These are phyloP conservation scores for Anthracocystis panici-leucophaei DNA, from an alignment of 1,284 basidiomycete genomes.

Conservation along the genomic window DNA sequence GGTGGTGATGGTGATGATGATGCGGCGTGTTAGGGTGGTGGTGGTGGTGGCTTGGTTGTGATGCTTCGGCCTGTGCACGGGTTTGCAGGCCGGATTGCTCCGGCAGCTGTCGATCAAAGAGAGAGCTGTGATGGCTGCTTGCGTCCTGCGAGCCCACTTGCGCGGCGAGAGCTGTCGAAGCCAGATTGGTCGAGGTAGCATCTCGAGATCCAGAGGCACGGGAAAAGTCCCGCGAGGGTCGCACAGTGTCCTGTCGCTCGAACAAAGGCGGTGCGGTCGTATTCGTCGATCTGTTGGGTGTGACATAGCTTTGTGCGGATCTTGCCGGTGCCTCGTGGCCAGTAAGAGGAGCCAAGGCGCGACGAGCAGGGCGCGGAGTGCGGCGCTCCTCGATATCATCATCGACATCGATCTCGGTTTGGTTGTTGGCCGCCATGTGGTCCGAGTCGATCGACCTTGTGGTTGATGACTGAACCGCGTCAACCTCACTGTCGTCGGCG, in stretches of 20 bases:
- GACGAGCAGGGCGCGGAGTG: constrained; percentile 53
- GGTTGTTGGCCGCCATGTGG: constrained; percentile 8
- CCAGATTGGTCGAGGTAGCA: constrained; percentile 30
- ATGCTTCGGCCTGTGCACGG: constrained; percentile 11
- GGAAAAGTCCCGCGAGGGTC: constrained; percentile 33
- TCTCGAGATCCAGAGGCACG: constrained; percentile 33
- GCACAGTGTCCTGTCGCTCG: constrained; percentile 49
- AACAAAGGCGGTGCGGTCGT: constrained; percentile 39
- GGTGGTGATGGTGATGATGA: constrained; percentile 20
- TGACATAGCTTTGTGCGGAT: constrained; percentile 22
- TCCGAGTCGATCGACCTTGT: constrained; percentile 33
- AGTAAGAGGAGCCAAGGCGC: constrained; percentile 51
- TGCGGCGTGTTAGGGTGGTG: constrained; percentile 24
- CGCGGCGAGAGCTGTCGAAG: constrained; percentile 40
- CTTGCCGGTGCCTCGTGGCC: constrained; percentile 25
- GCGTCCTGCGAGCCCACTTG: constrained; percentile 31
- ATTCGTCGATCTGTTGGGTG: constrained; percentile 41
- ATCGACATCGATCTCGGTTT: constrained; percentile 9
- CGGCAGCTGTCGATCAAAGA: constrained; percentile 22
- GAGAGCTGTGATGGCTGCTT: constrained; percentile 8
- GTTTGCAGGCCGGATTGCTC: constrained; percentile 7
- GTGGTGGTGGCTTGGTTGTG: constrained; percentile 2
- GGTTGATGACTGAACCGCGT: constrained; percentile 21
- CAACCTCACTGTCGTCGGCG: constrained; percentile 50
- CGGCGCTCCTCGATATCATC: constrained; percentile 54